Evolutionary conservation across 345 rosid species (phyloP).

Genomic region (Acer saccharum): DNA sequence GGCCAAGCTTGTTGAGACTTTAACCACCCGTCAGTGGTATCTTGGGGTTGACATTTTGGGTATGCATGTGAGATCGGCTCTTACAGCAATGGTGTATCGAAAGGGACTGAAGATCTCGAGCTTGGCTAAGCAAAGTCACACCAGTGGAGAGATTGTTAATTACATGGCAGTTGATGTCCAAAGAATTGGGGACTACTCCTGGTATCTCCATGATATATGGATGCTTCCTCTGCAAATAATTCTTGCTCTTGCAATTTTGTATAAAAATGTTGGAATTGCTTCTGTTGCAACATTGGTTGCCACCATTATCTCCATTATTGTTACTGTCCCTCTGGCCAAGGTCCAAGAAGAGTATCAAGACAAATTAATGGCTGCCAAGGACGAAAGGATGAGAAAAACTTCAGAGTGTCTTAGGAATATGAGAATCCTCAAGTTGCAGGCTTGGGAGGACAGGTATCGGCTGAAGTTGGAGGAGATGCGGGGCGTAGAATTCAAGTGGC

Average conservation of each 20-base stretch:
- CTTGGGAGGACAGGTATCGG: constrained; percentile 97
- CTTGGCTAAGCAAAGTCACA: constrained; percentile 89
- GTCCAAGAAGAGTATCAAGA: constrained; percentile 96
- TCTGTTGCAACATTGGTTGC: constrained; percentile 87
- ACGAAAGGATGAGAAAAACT: constrained; percentile 99
- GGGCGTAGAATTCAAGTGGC: constrained; percentile 87
- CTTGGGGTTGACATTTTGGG: constrained; percentile 99
- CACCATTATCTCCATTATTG: constrained; percentile 79
- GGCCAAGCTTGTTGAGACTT: constrained; percentile 92
- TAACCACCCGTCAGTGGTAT: constrained; percentile 98
- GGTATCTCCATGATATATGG: constrained; percentile 99
- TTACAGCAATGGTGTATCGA: constrained; percentile 92
- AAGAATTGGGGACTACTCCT: constrained; percentile 93
- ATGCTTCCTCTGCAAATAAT: constrained; percentile 98
- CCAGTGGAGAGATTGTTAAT: constrained; percentile 94
- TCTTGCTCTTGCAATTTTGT: constrained; percentile 93
- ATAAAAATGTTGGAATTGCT: constrained; percentile 97
- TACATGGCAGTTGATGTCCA: constrained; percentile 99
- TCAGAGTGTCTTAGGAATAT: constrained; percentile 97
- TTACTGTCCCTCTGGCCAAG: constrained; percentile 85
- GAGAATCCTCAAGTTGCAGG: constrained; percentile 97
- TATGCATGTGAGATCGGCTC: constrained; percentile 98
- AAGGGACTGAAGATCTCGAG: constrained; percentile 94
- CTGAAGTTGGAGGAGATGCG: constrained; percentile 87
- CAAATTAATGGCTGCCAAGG: constrained; percentile 94